Evolutionary conservation across 352 stramenopile genomes (phyloP).

Genomic region (Phytopythium helicoides): DNA sequence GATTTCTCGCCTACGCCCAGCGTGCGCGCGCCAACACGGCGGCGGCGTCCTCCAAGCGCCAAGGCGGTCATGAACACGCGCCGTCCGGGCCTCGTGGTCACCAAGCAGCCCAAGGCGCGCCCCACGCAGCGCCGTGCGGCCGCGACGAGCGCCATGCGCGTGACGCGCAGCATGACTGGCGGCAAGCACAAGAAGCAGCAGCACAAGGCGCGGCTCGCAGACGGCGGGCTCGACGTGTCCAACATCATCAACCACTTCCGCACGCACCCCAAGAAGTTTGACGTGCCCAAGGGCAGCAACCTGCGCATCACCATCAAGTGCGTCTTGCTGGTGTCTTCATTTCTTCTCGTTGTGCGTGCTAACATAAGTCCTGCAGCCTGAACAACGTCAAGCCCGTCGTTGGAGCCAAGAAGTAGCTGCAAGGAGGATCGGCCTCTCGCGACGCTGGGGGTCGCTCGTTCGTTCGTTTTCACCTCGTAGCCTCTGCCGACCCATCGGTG

Average conservation of each 20-base stretch:
- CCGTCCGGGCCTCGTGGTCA: slow-evolving; percentile 48
- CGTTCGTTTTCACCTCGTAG: too few species aligned
- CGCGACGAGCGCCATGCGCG: slow-evolving; percentile 40
- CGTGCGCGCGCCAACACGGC: slow-evolving; percentile 39
- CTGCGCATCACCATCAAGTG: slow-evolving; percentile 83
- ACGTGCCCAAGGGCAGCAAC: slow-evolving; percentile 75
- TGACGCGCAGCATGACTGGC: slow-evolving; percentile 12
- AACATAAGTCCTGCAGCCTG: slow-evolving; percentile 25
- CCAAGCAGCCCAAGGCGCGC: slow-evolving; percentile 15
- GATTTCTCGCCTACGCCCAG: slow-evolving; percentile 3
- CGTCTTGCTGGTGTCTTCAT: slow-evolving; percentile 9
- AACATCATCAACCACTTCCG: slow-evolving; percentile 81
- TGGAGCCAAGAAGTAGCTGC: slow-evolving; percentile 51
- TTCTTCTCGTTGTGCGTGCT: too few species aligned
- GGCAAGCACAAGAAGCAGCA: slow-evolving; percentile 14
- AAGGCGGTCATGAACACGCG: slow-evolving; percentile 74
- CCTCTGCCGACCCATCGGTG: too few species aligned
- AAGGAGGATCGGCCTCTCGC: neutral
- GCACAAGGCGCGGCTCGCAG: slow-evolving; percentile 16
- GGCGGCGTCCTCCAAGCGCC: slow-evolving; percentile 55
- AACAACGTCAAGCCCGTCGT: slow-evolving; percentile 76
- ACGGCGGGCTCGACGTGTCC: slow-evolving; percentile 56
- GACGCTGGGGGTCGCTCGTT: too few species aligned
- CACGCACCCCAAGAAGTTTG: slow-evolving; percentile 77
- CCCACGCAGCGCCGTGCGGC: slow-evolving; percentile 40